Percentiles rank a stretch among this genome's conserved stretches.
phyloP scores from a whole-genome alignment of 2,329 filamentous ascomycete genomes.

The Geosmithia flava region DNA sequence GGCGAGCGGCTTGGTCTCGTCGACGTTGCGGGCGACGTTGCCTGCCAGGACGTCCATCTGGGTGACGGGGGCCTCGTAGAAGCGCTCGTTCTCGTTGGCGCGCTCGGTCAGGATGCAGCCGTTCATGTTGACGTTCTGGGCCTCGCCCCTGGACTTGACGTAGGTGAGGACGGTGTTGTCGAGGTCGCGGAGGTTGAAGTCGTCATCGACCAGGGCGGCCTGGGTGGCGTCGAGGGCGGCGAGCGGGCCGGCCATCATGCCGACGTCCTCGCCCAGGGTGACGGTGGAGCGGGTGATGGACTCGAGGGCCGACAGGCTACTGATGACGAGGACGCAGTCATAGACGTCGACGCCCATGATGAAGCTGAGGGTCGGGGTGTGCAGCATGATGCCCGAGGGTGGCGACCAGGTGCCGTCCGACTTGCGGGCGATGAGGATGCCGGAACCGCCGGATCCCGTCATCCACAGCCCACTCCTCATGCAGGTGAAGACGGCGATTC shows the following conservation, averaged over 20 bases:
- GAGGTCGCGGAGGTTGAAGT: conserved; percentile 34
- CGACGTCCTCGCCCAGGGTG: conserved; percentile 72
- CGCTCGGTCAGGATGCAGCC: conserved; percentile 46
- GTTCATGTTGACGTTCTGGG: conserved; percentile 40
- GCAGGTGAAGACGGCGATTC: conserved; percentile 86
- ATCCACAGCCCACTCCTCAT: conserved; percentile 91
- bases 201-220: conserved; percentile 32
- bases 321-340: conserved; percentile 89
- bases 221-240: conserved; percentile 34
- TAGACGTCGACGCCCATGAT: conserved; percentile 89
- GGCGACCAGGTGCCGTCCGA: conserved; percentile 85
- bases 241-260: conserved; percentile 64
- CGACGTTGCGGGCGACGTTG: conserved; percentile 39
- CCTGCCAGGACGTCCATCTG: conserved; percentile 46
- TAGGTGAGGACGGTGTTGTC: conserved; percentile 45
- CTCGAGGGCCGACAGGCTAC: conserved; percentile 72
- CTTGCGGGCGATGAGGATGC: conserved; percentile 72
- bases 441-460: conserved; percentile 81
- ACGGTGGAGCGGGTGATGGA: conserved; percentile 69
- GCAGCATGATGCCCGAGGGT: conserved; percentile 80
- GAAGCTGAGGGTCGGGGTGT: conserved; percentile 81
- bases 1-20: conserved; percentile 49
- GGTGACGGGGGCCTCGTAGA: conserved; percentile 34
- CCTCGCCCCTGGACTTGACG: conserved; percentile 43
- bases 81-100: conserved; percentile 46